Percentiles rank a stretch among this genome's conserved stretches.
Conservation (phyloP, 768 basidiomycete genomes). For the Atractiella rhizophila region DNA sequence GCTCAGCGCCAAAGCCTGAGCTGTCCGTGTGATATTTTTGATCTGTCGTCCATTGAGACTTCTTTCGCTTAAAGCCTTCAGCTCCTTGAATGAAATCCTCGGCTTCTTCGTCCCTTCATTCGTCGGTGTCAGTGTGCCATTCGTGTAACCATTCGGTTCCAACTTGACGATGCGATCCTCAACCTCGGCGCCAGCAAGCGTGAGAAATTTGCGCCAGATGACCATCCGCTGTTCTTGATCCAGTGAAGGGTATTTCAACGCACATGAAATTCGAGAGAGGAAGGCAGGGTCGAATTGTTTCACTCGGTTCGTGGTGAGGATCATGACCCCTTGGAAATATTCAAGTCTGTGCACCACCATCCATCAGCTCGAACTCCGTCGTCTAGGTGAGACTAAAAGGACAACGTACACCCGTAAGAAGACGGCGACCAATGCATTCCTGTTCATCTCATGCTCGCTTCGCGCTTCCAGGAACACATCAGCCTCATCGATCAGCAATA, state of each 20-base stretch:
- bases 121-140: too few relatives aligned
- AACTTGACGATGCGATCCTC: too few relatives aligned
- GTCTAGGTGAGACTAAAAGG: too few relatives aligned
- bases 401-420: constrained; percentile 1
- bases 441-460: not conserved
- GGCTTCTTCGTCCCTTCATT: too few relatives aligned
- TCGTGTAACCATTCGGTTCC: too few relatives aligned
- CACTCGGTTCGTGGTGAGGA: constrained; percentile 10
- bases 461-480: constrained; percentile 6
- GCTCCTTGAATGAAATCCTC: not conserved
- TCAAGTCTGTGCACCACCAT: not conserved
- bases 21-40: constrained; percentile 2
- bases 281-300: constrained; percentile 9
- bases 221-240: not conserved
- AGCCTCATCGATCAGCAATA: not conserved
- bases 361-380: too few relatives aligned
- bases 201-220: not conserved
- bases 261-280: constrained; percentile 7
- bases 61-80: not conserved
- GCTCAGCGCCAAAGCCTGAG: constrained; percentile 3
- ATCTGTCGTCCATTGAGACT: constrained; percentile 3
- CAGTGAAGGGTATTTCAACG: constrained; percentile 6
- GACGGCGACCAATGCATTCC: constrained; percentile 3
- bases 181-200: not conserved
- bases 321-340: constrained; percentile 1